Conservation (phyloP, 179 eudicot genomes). For the Actinidia polygama region DNA sequence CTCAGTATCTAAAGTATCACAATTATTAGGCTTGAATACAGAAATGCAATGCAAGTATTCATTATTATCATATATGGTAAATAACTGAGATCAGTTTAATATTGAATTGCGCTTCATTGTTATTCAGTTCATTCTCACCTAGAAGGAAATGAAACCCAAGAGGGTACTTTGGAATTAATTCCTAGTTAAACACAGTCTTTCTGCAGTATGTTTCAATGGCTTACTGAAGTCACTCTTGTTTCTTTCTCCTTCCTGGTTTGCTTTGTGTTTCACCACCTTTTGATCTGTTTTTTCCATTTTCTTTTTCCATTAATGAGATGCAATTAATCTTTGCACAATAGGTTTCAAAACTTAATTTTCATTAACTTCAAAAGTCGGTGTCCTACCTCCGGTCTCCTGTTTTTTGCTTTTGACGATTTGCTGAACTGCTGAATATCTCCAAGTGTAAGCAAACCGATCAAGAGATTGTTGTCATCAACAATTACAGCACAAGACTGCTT, state of each 20-base stretch:
- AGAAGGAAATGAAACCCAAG: too few relatives aligned
- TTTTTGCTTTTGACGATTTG: constrained; percentile 43
- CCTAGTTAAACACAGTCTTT: background rate
- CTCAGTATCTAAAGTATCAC: background rate
- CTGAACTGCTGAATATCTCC: constrained; percentile 66
- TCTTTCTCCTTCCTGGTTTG: background rate
- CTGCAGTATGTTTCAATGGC: background rate
- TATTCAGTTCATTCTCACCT: background rate
- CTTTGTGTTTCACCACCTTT: background rate
- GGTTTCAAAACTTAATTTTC: constrained; percentile 8
- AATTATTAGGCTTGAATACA: background rate
- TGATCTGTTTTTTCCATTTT: background rate
- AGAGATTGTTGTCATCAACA: constrained; percentile 52
- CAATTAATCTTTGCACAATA: background rate
- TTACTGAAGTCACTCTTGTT: constrained; percentile 4
- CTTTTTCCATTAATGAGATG: background rate
- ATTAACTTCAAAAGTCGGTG: background rate
- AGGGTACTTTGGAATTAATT: background rate
- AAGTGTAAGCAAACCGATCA: constrained; percentile 63
- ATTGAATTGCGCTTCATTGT: background rate
- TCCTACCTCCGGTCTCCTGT: constrained; percentile 56
- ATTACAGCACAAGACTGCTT: constrained; percentile 78
- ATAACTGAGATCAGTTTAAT: background rate
- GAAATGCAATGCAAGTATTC: background rate
- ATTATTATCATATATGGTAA: background rate